phyloP scores from a whole-genome alignment of 345 rosid species.

The Turnera subulata region DNA sequence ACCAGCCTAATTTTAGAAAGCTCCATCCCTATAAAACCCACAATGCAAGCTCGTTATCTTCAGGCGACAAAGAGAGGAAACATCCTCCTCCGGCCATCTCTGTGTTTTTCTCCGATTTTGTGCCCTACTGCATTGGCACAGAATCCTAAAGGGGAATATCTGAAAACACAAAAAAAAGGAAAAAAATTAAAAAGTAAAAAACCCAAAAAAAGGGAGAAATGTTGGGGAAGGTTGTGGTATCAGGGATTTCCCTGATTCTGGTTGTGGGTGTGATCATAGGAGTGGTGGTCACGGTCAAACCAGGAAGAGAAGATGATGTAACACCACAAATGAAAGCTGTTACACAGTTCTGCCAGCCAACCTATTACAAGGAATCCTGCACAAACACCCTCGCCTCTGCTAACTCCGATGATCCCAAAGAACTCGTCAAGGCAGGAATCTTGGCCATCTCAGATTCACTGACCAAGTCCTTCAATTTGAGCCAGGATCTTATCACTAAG shows the following conservation, averaged over 20 bases:
- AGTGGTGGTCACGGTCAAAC: conserved; percentile 11
- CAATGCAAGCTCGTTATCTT: too few species aligned
- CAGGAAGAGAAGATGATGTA: not conserved
- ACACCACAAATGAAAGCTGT: conserved; percentile 30
- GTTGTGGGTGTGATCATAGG: conserved; percentile 21
- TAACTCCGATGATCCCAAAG: conserved; percentile 24
- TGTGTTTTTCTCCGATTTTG: conserved; percentile 1
- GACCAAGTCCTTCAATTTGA: conserved; percentile 13
- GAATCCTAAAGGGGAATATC: not conserved
- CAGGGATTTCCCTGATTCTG: conserved; percentile 26
- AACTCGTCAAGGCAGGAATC: conserved; percentile 20
- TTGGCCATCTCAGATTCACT: conserved; percentile 16
- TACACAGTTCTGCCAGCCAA: conserved; percentile 20
- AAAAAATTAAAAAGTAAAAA: not conserved
- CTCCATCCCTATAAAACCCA: too few species aligned
- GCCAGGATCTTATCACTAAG: conserved; percentile 12
- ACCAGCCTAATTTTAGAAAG: too few species aligned
- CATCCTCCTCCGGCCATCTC: not conserved
- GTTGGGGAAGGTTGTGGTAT: conserved; percentile 17
- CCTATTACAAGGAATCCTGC: conserved; percentile 25
- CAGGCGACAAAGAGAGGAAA: not conserved
- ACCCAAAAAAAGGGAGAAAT: not conserved
- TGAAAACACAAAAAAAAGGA: not conserved
- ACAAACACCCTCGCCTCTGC: conserved; percentile 5
- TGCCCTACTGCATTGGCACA: conserved; percentile 1